Evolutionary conservation across 208 protist genomes (phyloP).

Genomic region (Crithidia expoeki): DNA sequence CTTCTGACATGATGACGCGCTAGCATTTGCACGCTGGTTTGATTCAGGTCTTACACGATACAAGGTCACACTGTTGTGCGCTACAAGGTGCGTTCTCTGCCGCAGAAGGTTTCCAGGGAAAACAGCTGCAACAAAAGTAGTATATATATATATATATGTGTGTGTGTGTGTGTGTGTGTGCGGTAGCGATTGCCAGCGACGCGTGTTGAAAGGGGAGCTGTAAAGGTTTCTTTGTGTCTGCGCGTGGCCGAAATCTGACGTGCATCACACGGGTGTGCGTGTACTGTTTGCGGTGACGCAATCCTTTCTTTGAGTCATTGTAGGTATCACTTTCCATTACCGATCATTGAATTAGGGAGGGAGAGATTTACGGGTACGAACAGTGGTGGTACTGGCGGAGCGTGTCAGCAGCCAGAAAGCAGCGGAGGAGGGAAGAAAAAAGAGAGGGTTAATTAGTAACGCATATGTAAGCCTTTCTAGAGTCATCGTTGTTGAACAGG

Average conservation of each 20-base stretch:
- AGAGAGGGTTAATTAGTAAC: neutral
- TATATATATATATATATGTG: neutral
- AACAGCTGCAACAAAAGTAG: too few species aligned
- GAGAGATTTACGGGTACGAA: constrained; percentile 3
- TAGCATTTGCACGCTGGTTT: constrained; percentile 20
- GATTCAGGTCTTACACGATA: constrained; percentile 8
- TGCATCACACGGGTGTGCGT: too few species aligned
- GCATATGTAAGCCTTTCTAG: constrained; percentile 25
- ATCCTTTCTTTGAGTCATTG: constrained; percentile 33
- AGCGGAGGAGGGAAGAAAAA: neutral
- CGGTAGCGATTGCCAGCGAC: too few species aligned
- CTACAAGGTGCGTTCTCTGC: constrained; percentile 3
- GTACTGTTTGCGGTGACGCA: neutral
- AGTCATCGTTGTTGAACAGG: constrained; percentile 31
- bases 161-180: too few species aligned
- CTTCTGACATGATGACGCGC: constrained; percentile 5
- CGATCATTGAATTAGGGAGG: constrained; percentile 27
- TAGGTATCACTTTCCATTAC: constrained; percentile 6
- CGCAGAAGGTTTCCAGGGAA: constrained; percentile 1
- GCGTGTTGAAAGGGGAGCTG: neutral
- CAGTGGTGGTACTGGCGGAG: neutral
- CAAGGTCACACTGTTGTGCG: constrained; percentile 9
- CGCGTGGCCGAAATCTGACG: too few species aligned
- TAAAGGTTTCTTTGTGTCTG: too few species aligned
- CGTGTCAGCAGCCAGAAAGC: neutral